Conservation (phyloP, 352 stramenopile genomes). For the Stramenopiles sp. region DNA sequence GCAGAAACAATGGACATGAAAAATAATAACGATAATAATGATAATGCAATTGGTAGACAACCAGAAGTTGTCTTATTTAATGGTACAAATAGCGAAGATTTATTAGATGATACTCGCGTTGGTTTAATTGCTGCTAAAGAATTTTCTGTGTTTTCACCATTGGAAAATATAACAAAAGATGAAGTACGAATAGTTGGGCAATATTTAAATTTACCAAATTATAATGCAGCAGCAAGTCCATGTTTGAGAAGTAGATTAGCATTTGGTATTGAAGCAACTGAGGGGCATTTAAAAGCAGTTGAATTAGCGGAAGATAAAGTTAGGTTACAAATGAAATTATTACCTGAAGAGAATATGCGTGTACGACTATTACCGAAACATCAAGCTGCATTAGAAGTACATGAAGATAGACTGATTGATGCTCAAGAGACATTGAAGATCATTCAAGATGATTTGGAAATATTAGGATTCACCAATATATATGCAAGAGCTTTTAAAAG, state of each 20-base stretch:
- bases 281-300: conserved; percentile 35
- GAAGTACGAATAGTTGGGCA: conserved; percentile 54
- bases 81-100: conserved; percentile 85
- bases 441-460: background rate
- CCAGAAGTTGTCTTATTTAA: conserved; percentile 63
- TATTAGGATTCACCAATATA: background rate
- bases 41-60: background rate
- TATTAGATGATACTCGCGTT: conserved; percentile 64
- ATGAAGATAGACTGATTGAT: background rate
- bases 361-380: background rate
- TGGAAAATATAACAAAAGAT: conserved; percentile 62
- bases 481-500: background rate
- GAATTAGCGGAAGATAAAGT: conserved; percentile 28
- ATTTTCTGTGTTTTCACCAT: conserved; percentile 71
- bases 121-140: conserved; percentile 70
- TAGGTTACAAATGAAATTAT: background rate
- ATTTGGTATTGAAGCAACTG: conserved; percentile 70
- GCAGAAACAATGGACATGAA: conserved; percentile 17
- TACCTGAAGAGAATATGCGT: background rate
- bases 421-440: background rate
- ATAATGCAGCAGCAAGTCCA: conserved; percentile 77
- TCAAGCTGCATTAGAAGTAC: background rate
- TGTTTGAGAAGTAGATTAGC: conserved; percentile 80
- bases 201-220: conserved; percentile 75
- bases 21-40: background rate